phyloP scores from a whole-genome alignment of 495 filamentous ascomycete genomes.

The Umbilicaria muhlenbergii region DNA sequence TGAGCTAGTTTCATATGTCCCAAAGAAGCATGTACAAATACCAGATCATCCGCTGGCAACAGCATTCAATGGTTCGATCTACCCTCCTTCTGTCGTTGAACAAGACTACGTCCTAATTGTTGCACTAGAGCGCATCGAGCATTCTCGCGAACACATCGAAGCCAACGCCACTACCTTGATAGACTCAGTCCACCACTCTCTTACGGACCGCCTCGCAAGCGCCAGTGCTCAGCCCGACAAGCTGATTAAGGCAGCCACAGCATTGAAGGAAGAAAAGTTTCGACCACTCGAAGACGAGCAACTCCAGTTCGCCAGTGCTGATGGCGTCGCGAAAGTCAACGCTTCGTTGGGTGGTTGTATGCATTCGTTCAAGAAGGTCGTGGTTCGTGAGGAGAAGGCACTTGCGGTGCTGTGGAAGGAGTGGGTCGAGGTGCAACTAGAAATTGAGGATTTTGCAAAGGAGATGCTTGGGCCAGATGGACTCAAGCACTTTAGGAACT shows the following conservation, averaged over 20 bases:
- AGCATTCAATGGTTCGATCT: not conserved
- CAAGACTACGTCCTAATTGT: not conserved
- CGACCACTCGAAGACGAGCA: conserved; percentile 5
- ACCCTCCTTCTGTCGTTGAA: too few relatives aligned
- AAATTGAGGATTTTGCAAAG: conserved; percentile 1
- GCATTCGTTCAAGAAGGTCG: conserved; percentile 8
- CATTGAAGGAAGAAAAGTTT: not conserved
- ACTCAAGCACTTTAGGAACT: not conserved
- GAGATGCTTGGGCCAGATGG: conserved; percentile 7
- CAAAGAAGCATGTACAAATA: not conserved
- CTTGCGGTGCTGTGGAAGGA: conserved; percentile 8
- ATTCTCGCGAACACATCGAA: conserved; percentile 4
- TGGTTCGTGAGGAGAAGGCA: conserved; percentile 5
- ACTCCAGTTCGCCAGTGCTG: conserved; percentile 4
- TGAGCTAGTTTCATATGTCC: too few relatives aligned
- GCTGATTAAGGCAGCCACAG: not conserved
- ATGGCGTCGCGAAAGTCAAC: conserved; percentile 3
- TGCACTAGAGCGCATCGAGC: conserved; percentile 1
- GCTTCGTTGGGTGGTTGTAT: conserved; percentile 9
- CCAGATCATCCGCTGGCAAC: conserved; percentile 5
- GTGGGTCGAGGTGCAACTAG: conserved; percentile 6
- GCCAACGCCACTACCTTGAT: conserved; percentile 2
- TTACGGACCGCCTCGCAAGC: conserved; percentile 3
- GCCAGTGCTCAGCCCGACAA: not conserved
- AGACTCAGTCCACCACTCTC: not conserved